Evolutionary conservation across 106 monocot genomes (phyloP).

Genomic region (Iris macrosiphon): DNA sequence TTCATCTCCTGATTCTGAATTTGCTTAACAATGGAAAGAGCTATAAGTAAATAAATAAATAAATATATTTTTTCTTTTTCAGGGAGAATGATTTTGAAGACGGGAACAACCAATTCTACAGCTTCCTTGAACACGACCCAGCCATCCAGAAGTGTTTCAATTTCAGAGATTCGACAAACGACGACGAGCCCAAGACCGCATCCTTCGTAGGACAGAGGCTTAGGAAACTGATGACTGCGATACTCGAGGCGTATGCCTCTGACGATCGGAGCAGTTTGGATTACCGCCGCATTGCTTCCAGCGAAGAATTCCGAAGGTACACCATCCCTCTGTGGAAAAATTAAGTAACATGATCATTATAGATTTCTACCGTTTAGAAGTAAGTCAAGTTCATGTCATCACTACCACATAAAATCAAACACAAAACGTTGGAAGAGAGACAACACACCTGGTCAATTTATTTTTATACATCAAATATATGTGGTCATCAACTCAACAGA

Average conservation of each 20-base stretch:
- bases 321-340: no score
- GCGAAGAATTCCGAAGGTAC: constrained; percentile 93
- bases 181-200: constrained; percentile 68
- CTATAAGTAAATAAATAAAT: background rate
- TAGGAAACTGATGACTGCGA: constrained; percentile 73
- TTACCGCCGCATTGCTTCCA: constrained; percentile 56
- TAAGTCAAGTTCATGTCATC: no score
- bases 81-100: constrained; percentile 91
- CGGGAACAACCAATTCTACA: constrained; percentile 53
- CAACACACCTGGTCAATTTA: no score
- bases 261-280: constrained; percentile 58
- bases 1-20: background rate
- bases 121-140: constrained; percentile 89
- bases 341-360: no score
- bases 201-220: constrained; percentile 42
- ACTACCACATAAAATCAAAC: no score
- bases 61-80: no score
- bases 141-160: constrained; percentile 71
- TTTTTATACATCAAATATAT: no score
- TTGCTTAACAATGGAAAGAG: no score
- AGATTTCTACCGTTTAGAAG: no score
- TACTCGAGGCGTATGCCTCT: constrained; percentile 86
- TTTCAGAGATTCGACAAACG: constrained; percentile 63
- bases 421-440: no score
- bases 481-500: no score